phyloP scores from a whole-genome alignment of 441 rosid genomes.

The Iberis amara region DNA sequence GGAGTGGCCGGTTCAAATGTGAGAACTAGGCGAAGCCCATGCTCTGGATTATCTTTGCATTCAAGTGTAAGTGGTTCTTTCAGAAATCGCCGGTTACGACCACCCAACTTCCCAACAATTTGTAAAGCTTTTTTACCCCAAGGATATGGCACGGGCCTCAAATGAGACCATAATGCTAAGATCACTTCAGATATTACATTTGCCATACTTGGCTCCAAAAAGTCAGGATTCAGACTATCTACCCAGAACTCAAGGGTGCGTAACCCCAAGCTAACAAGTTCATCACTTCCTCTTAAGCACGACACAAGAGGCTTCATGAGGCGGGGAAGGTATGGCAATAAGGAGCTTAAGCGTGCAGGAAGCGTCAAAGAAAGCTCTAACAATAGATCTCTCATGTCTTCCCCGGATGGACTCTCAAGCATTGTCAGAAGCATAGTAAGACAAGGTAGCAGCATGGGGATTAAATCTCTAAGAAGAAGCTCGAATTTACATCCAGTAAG shows the following conservation, averaged over 20 bases:
- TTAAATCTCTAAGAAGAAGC: constrained; percentile 76
- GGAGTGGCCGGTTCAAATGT: constrained; percentile 96
- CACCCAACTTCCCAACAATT: constrained; percentile 97
- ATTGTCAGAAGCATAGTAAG: constrained; percentile 80
- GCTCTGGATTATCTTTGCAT: constrained; percentile 98
- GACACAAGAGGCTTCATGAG: constrained; percentile 92
- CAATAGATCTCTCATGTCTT: constrained; percentile 83
- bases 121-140: constrained; percentile 95
- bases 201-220: constrained; percentile 96
- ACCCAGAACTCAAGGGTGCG: constrained; percentile 99
- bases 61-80: constrained; percentile 96
- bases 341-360: constrained; percentile 97
- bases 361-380: constrained; percentile 87
- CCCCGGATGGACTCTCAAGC: constrained; percentile 96
- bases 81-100: constrained; percentile 88
- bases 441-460: constrained; percentile 87
- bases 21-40: constrained; percentile 93
- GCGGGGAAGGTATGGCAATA: constrained; percentile 88
- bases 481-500: constrained; percentile 94
- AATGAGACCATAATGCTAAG: constrained; percentile 92
- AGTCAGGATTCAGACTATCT: constrained; percentile 96
- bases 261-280: constrained; percentile 80
- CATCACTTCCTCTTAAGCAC: constrained; percentile 89
- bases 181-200: constrained; percentile 95
- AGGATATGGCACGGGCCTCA: constrained; percentile 87